These are phyloP conservation scores for Backusella parvicylindrica DNA, from an alignment of 192 early-diverging fungal species.

Conservation along the genomic window DNA sequence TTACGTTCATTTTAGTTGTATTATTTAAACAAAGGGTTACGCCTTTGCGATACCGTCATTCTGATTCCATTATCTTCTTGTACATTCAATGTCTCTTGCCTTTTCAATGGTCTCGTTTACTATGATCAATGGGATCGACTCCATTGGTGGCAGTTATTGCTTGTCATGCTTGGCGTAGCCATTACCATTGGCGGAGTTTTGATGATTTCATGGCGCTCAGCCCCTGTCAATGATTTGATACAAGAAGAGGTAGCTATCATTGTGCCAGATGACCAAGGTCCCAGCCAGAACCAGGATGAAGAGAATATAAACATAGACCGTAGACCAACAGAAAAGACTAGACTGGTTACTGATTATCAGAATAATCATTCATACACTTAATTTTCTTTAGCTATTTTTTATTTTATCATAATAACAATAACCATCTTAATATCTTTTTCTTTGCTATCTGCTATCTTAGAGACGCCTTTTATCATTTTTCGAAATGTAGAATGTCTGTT, in stretches of 20 bases:
- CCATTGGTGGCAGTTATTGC: conserved; percentile 52
- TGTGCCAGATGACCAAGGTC: not conserved
- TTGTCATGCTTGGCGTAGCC: conserved; percentile 65
- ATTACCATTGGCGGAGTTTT: conserved; percentile 63
- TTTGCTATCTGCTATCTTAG: not conserved
- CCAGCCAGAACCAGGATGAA: not conserved
- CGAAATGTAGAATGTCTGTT: not conserved
- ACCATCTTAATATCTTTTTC: no score
- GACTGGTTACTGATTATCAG: not conserved
- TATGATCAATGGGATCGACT: conserved; percentile 68
- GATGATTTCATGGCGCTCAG: conserved; percentile 55
- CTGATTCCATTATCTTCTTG: conserved; percentile 74
- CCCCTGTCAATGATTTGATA: not conserved
- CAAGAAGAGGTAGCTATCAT: conserved; percentile 17
- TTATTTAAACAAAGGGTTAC: conserved; percentile 73
- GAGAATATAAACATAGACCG: conserved; percentile 1
- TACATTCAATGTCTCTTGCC: conserved; percentile 67
- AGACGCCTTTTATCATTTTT: not conserved
- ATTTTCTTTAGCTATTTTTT: not conserved
- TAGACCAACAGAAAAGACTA: conserved; percentile 1
- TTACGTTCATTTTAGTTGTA: conserved; percentile 49
- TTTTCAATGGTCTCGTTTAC: conserved; percentile 79
- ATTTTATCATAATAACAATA: no score
- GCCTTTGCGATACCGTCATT: conserved; percentile 70
- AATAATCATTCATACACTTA: not conserved